These are phyloP conservation scores for Ilyonectria mors-panacis DNA, from an alignment of 2,329 filamentous ascomycete species.

Conservation along the genomic window DNA sequence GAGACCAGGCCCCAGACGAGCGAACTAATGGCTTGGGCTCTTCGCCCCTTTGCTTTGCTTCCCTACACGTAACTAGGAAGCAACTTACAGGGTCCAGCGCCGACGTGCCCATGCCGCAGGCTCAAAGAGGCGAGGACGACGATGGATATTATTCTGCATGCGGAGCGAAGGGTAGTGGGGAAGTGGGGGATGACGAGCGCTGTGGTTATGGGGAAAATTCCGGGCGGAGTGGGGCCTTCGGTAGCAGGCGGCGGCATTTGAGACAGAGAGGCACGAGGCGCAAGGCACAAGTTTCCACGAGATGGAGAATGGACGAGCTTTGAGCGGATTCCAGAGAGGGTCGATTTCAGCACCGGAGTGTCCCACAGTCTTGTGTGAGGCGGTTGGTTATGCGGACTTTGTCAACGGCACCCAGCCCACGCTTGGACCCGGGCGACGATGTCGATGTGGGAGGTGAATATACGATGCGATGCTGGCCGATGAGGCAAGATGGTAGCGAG, in stretches of 20 bases:
- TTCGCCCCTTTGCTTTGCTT: background rate
- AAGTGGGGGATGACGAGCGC: constrained; percentile 13
- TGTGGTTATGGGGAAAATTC: background rate
- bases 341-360: too few species aligned
- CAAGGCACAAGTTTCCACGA: too few species aligned
- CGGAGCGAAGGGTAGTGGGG: constrained; percentile 17
- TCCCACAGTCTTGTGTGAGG: too few species aligned
- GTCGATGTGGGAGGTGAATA: background rate
- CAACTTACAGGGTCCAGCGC: background rate
- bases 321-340: too few species aligned
- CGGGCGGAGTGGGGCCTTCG: constrained; percentile 25
- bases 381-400: too few species aligned
- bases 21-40: constrained; percentile 1
- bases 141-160: background rate
- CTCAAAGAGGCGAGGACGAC: background rate
- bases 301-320: too few species aligned
- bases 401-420: too few species aligned
- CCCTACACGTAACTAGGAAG: background rate
- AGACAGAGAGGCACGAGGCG: background rate
- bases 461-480: background rate
- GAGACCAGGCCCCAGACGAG: background rate
- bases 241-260: constrained; percentile 42
- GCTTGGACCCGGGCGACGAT: background rate
- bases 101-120: background rate
- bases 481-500: background rate